These are phyloP conservation scores for Russula dissimulans DNA, from an alignment of 768 basidiomycete species.

Conservation along the genomic window DNA sequence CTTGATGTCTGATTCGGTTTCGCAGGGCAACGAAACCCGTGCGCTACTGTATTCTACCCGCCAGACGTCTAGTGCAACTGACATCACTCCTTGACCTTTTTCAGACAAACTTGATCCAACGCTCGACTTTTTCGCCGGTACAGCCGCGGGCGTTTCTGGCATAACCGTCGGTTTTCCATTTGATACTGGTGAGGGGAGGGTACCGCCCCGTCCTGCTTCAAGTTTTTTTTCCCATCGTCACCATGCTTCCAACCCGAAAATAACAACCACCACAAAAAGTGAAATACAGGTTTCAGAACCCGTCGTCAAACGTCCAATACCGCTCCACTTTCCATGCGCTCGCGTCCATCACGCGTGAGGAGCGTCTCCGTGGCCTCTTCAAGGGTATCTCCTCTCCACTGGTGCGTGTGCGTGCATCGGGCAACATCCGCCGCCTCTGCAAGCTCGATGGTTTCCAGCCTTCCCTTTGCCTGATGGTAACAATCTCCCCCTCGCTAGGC, in stretches of 20 bases:
- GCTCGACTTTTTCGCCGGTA: constrained; percentile 74
- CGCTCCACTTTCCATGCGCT: constrained; percentile 57
- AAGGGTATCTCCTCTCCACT: constrained; percentile 77
- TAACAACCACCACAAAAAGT: constrained; percentile 32
- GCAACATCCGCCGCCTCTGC: not conserved
- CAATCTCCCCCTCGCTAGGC: constrained; percentile 33
- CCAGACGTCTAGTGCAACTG: too few species aligned
- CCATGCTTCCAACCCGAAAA: not conserved
- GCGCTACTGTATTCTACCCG: not conserved
- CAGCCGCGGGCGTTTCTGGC: constrained; percentile 42
- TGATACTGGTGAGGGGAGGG: constrained; percentile 25
- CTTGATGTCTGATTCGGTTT: constrained; percentile 2
- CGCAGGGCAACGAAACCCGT: not conserved
- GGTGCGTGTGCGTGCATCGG: constrained; percentile 33
- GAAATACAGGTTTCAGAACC: constrained; percentile 74
- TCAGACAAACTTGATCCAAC: constrained; percentile 43
- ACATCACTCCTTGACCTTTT: too few species aligned
- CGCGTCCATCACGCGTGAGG: constrained; percentile 58
- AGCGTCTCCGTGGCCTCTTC: constrained; percentile 57
- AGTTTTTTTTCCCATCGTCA: not conserved
- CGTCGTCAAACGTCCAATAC: constrained; percentile 47
- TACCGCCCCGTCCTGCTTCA: too few species aligned
- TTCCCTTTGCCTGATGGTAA: not conserved
- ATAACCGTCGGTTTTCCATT: constrained; percentile 28
- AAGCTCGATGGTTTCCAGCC: not conserved